Conservation (phyloP, 2,329 filamentous ascomycete genomes). For the Rhynchosporium secalis region DNA sequence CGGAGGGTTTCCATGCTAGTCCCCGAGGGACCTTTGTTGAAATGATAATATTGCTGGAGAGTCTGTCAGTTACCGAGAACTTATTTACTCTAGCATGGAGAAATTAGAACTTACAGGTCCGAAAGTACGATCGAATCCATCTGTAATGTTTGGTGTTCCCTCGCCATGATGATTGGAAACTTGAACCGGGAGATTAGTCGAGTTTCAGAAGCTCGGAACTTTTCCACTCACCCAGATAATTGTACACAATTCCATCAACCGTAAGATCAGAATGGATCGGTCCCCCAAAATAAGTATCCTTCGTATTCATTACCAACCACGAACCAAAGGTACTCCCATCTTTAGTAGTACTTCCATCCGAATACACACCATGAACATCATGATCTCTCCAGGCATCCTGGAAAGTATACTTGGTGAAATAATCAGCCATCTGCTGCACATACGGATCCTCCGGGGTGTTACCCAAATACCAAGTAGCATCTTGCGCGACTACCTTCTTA, state of each 20-base stretch:
- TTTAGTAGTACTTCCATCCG: slow-evolving; percentile 50
- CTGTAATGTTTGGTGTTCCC: slow-evolving; percentile 62
- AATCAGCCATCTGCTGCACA: slow-evolving; percentile 55
- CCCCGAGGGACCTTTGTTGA: slow-evolving; percentile 55
- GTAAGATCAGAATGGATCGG: slow-evolving; percentile 62
- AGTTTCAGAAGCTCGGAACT: not conserved
- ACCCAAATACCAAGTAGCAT: slow-evolving; percentile 63
- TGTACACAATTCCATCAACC: slow-evolving; percentile 66
- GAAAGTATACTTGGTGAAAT: slow-evolving; percentile 68
- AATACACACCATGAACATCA: slow-evolving; percentile 56
- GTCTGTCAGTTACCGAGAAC: not conserved
- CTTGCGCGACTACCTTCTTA: slow-evolving; percentile 55
- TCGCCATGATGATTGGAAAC: slow-evolving; percentile 64
- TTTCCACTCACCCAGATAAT: slow-evolving; percentile 50
- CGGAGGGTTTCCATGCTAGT: slow-evolving; percentile 50
- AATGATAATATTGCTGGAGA: slow-evolving; percentile 56
- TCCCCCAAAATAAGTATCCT: slow-evolving; percentile 62
- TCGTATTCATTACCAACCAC: slow-evolving; percentile 65
- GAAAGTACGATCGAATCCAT: slow-evolving; percentile 65
- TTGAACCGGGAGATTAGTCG: slow-evolving; percentile 20
- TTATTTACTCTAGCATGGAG: not conserved
- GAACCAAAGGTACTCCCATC: slow-evolving; percentile 57
- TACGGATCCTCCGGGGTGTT: slow-evolving; percentile 56
- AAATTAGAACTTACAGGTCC: slow-evolving; percentile 46
- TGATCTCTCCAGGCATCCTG: slow-evolving; percentile 58